Evolutionary conservation across 2,329 filamentous ascomycete species (phyloP).

Genomic region (Alternaria rosae): DNA sequence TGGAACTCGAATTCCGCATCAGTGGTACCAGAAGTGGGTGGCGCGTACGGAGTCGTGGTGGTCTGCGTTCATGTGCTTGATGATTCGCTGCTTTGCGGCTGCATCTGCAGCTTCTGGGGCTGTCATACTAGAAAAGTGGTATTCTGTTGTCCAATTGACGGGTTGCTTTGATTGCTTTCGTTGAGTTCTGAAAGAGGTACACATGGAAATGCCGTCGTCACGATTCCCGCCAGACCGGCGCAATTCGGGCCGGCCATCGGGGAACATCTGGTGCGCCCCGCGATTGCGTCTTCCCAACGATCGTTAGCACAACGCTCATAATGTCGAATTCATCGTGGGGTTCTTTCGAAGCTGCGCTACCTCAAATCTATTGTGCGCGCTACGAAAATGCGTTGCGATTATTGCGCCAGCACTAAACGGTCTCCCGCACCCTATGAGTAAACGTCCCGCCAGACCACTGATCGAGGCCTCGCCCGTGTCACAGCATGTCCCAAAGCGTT

Average conservation of each 20-base stretch:
- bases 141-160: neutral
- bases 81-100: slow-evolving; percentile 67
- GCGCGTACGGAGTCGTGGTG: slow-evolving; percentile 70
- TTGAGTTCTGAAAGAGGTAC: neutral
- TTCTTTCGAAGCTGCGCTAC: neutral
- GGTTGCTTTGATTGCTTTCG: neutral
- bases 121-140: slow-evolving; percentile 28
- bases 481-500: slow-evolving; percentile 5
- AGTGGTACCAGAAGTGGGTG: neutral
- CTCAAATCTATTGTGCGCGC: neutral
- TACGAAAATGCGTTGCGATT: neutral
- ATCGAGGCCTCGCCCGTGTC: neutral
- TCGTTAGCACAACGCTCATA: slow-evolving; percentile 17
- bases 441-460: neutral
- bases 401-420: neutral
- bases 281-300: slow-evolving; percentile 17
- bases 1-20: neutral
- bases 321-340: neutral
- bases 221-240: neutral
- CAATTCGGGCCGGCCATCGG: slow-evolving; percentile 16
- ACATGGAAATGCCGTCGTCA: slow-evolving; percentile 5
- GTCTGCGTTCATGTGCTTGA: slow-evolving; percentile 87
- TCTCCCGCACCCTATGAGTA: neutral
- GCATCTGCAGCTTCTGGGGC: slow-evolving; percentile 52
- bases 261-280: slow-evolving; percentile 11